phyloP scores from a whole-genome alignment of 768 basidiomycete genomes.

The Pleurotus ostreatus region DNA sequence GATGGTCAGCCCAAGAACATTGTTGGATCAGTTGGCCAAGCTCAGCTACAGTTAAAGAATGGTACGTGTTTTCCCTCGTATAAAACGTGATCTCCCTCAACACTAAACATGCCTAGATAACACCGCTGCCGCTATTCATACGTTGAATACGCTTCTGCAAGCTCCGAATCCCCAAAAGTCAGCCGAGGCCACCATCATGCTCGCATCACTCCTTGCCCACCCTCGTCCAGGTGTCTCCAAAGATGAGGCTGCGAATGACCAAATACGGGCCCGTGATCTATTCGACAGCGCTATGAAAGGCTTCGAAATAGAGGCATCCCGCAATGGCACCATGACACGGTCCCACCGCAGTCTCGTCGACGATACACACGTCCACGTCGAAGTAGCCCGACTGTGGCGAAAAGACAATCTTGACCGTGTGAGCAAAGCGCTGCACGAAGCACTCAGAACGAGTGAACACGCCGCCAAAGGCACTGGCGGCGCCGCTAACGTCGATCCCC shows the following conservation, averaged over 20 bases:
- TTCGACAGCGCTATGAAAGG: constrained; percentile 72
- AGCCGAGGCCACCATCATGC: constrained; percentile 81
- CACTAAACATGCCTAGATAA: constrained; percentile 50
- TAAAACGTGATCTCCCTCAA: not conserved
- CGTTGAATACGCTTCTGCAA: constrained; percentile 73
- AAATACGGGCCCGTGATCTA: constrained; percentile 69
- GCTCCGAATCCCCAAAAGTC: constrained; percentile 61
- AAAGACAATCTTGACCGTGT: constrained; percentile 74
- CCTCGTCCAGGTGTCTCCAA: constrained; percentile 77
- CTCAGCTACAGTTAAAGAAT: constrained; percentile 81
- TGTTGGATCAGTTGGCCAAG: constrained; percentile 78
- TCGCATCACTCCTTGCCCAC: constrained; percentile 84
- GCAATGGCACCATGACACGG: constrained; percentile 37
- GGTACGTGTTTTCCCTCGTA: constrained; percentile 36
- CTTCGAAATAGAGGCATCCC: constrained; percentile 59
- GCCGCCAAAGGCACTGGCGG: constrained; percentile 24
- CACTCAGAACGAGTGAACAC: constrained; percentile 55
- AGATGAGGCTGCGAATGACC: constrained; percentile 70
- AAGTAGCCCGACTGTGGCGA: constrained; percentile 88
- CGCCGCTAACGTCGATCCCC: constrained; percentile 54
- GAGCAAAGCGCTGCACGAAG: constrained; percentile 68
- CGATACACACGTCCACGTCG: constrained; percentile 87
- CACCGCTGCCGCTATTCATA: constrained; percentile 80
- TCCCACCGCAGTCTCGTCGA: constrained; percentile 55
- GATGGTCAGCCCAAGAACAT: constrained; percentile 72